Base-by-base conservation (phyloP, 2,329 filamentous ascomycete genomes). In the Graphium sp. region DNA sequence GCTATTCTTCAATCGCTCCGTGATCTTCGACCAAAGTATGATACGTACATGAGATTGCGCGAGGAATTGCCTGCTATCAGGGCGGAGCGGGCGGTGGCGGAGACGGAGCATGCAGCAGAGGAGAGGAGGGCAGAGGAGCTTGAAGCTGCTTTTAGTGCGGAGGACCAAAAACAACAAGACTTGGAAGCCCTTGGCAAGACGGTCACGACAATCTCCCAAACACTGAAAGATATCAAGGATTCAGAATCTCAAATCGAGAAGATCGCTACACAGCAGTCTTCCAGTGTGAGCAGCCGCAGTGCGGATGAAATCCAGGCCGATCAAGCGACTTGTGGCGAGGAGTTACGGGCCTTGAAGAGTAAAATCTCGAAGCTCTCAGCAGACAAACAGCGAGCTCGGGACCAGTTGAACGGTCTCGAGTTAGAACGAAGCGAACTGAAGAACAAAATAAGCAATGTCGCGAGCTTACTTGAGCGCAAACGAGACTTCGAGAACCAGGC, bases 251-350 rank as follows among this genome's bases (percentile, higher is more conserved):
- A 93, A 46, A 76, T 94, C 28, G 62, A 76, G 32, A 72, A 79
- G 30, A 66, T 93, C 28, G 62, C 70, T 33, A 72, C 73, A 7
- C 83, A 84, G 39, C 79, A 94, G 44, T 72, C 77, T 42, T 68
- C 74, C 33, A 28, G 23, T 11, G 66, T 68, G 9, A 49, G 62
- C 7, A 66, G 69, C 10, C 71, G 81, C 35, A 80, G 79, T 18
- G 65, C 83, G 6, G 80, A 92, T 30, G 80, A 89, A 38, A 84
- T 95, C 30, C 79, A 89, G 40, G 74, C 80, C 30, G 69, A 84
- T 26, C 69, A 84, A 35, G 70, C 71, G 26, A 53, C 57, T 12
- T 62, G 75, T 32, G 66, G 66, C 13, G 80, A 84, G 34, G 71
- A 80, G 43, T 63, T 73, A 38, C 69, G 75, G 31, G 53, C 55